phyloP scores from a whole-genome alignment of 1,139 yeast genomes.

The Debaryomyces psychrophilus region DNA sequence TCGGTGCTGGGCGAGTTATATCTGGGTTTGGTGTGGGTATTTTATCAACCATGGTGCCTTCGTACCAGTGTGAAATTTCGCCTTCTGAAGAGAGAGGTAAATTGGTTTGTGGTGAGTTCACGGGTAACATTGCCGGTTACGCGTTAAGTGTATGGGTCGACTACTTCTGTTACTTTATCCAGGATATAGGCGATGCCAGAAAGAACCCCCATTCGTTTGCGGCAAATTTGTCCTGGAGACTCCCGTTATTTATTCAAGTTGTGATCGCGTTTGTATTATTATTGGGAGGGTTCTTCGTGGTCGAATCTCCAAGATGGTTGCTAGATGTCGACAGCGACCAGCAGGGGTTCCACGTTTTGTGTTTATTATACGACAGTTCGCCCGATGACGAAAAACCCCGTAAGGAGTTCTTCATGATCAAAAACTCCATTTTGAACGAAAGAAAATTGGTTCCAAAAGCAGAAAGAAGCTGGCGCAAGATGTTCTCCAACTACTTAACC shows the following conservation, averaged over 20 bases:
- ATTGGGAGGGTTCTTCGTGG: conserved; percentile 56
- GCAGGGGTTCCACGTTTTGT: conserved; percentile 69
- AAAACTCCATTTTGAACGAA: conserved; percentile 69
- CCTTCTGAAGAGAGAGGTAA: conserved; percentile 59
- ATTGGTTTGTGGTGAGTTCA: conserved; percentile 57
- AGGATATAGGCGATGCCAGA: conserved; percentile 45
- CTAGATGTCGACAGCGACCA: conserved; percentile 53
- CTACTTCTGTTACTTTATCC: conserved; percentile 52
- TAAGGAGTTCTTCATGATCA: conserved; percentile 71
- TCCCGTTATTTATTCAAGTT: conserved; percentile 55
- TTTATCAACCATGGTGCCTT: conserved; percentile 54
- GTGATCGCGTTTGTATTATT: conserved; percentile 47
- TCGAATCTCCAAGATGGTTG: conserved; percentile 60
- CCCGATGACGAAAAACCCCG: conserved; percentile 49
- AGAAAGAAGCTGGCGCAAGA: conserved; percentile 49
- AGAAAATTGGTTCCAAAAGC: conserved; percentile 43
- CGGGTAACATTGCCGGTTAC: conserved; percentile 57
- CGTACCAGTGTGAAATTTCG: conserved; percentile 59
- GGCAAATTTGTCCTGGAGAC: conserved; percentile 55
- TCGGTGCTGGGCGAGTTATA: conserved; percentile 53
- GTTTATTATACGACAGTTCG: conserved; percentile 71
- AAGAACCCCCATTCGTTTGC: conserved; percentile 39
- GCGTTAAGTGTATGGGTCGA: conserved; percentile 59
- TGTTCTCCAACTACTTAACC: conserved; percentile 41
- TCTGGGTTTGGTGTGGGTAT: conserved; percentile 59